Evolutionary conservation across 768 basidiomycete species (phyloP), one percentile per base, ranked within the genome.

Genomic region (Brasilioporus rufonigricans): DNA sequence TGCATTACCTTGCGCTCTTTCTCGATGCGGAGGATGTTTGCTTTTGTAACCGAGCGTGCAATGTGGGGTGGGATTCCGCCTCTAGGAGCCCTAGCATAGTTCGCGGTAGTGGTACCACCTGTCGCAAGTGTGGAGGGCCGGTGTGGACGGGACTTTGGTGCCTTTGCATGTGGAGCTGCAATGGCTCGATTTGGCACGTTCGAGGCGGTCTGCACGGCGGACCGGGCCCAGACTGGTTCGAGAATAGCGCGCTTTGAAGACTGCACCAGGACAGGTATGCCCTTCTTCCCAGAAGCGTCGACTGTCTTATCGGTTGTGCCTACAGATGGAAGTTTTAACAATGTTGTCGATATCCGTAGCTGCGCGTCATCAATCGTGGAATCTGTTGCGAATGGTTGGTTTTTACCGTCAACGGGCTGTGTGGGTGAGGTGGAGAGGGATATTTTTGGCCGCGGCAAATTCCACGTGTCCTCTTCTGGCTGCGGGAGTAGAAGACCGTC

Each of bases 21-120:
- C 39, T 72, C 69, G 14, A 48, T 46, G 18, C 59, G 59, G 12
- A 72, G 53, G 27, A 62, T 57, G 38, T 64, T 62, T 2, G 62
- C 65, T 44, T 56, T 71, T 23, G 69, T 69, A 26, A 70, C 69
- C 5, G 63, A 61, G n/a, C 68, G 61, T 14, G 71, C 71, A 26
- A 70, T 53, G 24, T 64, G 59, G 0, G 71, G 71, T 39, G 69
- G 71, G 32, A 72, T 56, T 16, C 71, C 69, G 18, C 69, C 71
- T 43, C 62, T 59, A 5, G 69, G 71, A 10, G 69, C 56, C 36
- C 52, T 59, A 2, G 57, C 51, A 24, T 66, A 51, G 29, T 50
- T 50, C 29, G 43, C 35, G 16, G 49, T 9, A 2, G 46, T 31
- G 18, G 36, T 12, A 4, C 36, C n/a, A 4, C 38, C 24, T 6